Evolutionary conservation across 139 green algal species (phyloP).

Genomic region (Zygnema circumcarinatum): DNA sequence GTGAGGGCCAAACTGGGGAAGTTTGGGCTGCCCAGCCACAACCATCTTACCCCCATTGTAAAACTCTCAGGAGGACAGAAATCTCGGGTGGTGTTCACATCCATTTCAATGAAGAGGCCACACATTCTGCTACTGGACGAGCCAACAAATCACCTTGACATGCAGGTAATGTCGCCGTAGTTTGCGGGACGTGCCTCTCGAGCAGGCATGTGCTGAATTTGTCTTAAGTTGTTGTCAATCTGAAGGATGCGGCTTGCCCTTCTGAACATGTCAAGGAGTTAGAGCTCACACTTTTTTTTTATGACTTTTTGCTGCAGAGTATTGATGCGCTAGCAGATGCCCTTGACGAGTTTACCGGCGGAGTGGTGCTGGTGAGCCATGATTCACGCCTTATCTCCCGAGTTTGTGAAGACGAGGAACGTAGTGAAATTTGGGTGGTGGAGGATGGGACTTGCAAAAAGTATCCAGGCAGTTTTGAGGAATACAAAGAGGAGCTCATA

Average conservation of each 20-base stretch:
- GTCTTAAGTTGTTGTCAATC: too few relatives aligned
- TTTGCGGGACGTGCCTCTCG: too few relatives aligned
- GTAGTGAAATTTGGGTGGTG: conserved; percentile 94
- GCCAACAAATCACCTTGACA: conserved; percentile 99
- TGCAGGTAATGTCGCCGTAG: conserved; percentile 69
- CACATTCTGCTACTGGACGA: conserved; percentile 84
- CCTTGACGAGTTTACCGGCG: conserved; percentile 90
- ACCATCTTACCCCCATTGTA: conserved; percentile 94
- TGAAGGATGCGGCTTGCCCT: too few relatives aligned
- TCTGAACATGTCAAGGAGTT: too few relatives aligned
- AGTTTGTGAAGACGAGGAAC: conserved; percentile 93
- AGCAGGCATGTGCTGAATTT: too few relatives aligned
- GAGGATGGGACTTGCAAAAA: conserved; percentile 88
- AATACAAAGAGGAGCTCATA: conserved; percentile 91
- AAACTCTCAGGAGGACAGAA: conserved; percentile 96
- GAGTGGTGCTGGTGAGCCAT: conserved; percentile 96
- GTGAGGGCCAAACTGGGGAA: conserved; percentile 91
- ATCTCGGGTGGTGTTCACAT: conserved; percentile 95
- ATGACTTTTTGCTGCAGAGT: conserved; percentile 69
- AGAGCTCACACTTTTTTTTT: too few relatives aligned
- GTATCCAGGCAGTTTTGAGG: conserved; percentile 92
- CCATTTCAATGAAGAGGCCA: conserved; percentile 83
- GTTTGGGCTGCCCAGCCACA: conserved; percentile 93
- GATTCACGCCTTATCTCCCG: conserved; percentile 90
- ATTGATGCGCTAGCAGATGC: conserved; percentile 96